These are phyloP conservation scores for Aspergillus sp. DNA, from an alignment of 2,329 filamentous ascomycete genomes.

Conservation along the genomic window DNA sequence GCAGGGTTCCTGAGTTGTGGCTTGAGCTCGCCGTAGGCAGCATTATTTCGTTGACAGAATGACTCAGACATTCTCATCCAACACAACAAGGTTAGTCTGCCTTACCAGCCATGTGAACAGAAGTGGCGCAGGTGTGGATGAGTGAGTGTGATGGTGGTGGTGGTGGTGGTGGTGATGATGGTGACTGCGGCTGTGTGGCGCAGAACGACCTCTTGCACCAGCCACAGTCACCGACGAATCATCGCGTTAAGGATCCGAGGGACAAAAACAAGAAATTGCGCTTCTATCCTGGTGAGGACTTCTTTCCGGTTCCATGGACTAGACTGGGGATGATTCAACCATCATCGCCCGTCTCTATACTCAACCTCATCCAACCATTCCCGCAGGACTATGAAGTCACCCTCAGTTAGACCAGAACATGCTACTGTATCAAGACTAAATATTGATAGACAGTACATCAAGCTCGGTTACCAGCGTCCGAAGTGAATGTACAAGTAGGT, in stretches of 20 bases:
- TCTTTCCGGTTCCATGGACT: too few species aligned
- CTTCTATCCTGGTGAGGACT: too few species aligned
- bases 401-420: too few species aligned
- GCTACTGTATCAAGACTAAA: too few species aligned
- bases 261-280: too few species aligned
- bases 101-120: background rate
- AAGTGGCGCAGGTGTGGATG: background rate
- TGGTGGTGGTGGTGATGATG: background rate
- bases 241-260: background rate
- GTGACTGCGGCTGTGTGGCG: background rate
- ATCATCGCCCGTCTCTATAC: too few species aligned
- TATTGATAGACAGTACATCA: too few species aligned
- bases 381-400: too few species aligned
- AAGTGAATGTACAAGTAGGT: too few species aligned
- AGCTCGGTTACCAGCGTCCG: too few species aligned
- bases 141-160: background rate
- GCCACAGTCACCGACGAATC: background rate
- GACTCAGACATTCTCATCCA: background rate
- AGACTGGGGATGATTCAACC: too few species aligned
- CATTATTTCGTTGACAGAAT: background rate
- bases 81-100: background rate
- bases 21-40: background rate
- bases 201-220: background rate
- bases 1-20: background rate
- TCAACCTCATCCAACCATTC: too few species aligned